phyloP scores from a whole-genome alignment of 305 asterid genomes.

The Fraxinus albicans region DNA sequence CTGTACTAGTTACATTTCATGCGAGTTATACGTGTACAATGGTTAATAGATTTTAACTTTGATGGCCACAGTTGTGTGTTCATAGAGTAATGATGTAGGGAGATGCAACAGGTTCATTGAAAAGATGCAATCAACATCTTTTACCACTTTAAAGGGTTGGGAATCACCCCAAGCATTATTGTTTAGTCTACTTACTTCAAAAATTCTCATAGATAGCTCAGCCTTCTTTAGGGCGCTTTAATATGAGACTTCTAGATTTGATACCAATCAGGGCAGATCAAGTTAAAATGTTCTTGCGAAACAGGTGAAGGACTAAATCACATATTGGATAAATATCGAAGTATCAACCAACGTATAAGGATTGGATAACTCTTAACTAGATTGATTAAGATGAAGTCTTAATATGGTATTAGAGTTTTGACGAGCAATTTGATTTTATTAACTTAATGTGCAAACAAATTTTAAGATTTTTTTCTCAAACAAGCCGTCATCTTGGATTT shows the following conservation, averaged over 20 bases:
- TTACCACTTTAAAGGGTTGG: background rate
- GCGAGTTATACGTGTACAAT: background rate
- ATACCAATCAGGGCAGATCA: no score
- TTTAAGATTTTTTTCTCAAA: background rate
- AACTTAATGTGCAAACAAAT: background rate
- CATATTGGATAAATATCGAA: background rate
- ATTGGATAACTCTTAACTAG: no score
- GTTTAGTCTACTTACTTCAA: no score
- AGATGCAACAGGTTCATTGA: background rate
- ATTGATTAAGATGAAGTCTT: no score
- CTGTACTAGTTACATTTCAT: background rate
- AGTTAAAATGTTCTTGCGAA: background rate
- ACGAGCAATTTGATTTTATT: no score
- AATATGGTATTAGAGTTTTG: background rate
- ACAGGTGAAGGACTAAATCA: background rate
- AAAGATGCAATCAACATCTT: background rate
- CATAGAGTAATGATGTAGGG: background rate
- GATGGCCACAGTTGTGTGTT: background rate
- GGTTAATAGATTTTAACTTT: background rate
- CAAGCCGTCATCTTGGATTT: background rate
- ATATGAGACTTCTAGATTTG: background rate
- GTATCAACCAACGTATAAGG: background rate
- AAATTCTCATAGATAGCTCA: no score
- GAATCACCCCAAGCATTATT: background rate
- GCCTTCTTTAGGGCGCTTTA: background rate